Base-by-base conservation (phyloP, 1,284 basidiomycete species). In the Microbotryum saponariae region DNA sequence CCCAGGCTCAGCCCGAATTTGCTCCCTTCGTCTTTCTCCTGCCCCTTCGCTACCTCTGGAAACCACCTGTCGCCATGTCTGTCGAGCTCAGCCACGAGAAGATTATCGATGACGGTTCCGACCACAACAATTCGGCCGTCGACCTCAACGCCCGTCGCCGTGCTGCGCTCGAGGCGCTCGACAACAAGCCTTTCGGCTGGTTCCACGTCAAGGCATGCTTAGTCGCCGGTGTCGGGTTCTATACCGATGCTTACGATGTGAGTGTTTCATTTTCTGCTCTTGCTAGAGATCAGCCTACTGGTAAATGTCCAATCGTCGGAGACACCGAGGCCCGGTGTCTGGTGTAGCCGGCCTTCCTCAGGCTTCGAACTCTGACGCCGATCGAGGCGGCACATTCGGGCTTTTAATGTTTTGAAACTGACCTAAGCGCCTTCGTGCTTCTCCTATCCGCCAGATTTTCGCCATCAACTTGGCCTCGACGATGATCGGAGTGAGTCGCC, bases 181-280 rank as follows among this genome's bases (percentile, higher is more conserved):
- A 88, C 74, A 84, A 87, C 71, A 87, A 87, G 58, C 79, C 80
- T 61, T 87, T 88, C 56, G 56, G 52, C 44, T 72, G 67, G 65
- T 80, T 79, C 69, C 87, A 89, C 71, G 79, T 83, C 53, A 87
- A 85, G 73, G 81, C 88, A 59, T 83, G 82, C 72, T 66, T 85
- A 54, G 85, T 89, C 6, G 86, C 87, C 2, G 86, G 87, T 66
- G 84, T 85, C 14, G 88, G 87, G 44, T 89, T 89, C 79, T 89
- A 88, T 78, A 88, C 87, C 49, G 87, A 88, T 76, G 85, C 86
- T 82, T 87, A 71, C 73, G 83, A 79, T 58, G 79, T 73, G 58
- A 56, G 60, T 27, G 21, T 29, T 42, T 52, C 44, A 12, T 53
- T 51, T 31, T 23, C 46, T 53, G 21, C 12, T 9, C 25, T 25